Evolutionary conservation across 495 filamentous ascomycete species (phyloP).

Genomic region (Endocarpon pusillum): DNA sequence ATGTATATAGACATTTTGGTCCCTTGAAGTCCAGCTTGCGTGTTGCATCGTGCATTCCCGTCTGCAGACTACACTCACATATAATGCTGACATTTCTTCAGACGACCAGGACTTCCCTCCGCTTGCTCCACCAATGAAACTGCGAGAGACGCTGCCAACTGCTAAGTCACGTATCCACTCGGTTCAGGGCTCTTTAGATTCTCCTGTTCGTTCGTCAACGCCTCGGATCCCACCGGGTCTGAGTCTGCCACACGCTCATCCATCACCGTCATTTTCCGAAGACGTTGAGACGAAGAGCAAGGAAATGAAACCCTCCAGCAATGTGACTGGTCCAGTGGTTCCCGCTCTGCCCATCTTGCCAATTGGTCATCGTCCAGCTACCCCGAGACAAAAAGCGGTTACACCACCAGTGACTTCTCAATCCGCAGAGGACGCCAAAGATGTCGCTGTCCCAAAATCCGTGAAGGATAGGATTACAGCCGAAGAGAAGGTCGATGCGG

Average conservation of each 20-base stretch:
- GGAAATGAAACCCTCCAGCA: neutral
- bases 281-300: conserved; percentile 11
- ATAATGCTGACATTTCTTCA: conserved; percentile 17
- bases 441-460: too few relatives aligned
- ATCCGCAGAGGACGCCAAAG: too few relatives aligned
- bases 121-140: conserved; percentile 20
- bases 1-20: conserved; percentile 23
- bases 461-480: too few relatives aligned
- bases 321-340: conserved; percentile 17
- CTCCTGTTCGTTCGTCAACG: conserved; percentile 27
- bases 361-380: conserved; percentile 15
- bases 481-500: too few relatives aligned
- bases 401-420: conserved; percentile 6
- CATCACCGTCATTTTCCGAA: conserved; percentile 24
- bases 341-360: conserved; percentile 19
- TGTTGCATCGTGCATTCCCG: neutral
- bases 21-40: conserved; percentile 4
- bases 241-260: conserved; percentile 36
- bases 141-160: conserved; percentile 26
- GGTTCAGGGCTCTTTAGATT: conserved; percentile 12
- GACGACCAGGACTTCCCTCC: conserved; percentile 37
- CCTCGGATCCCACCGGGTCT: conserved; percentile 53
- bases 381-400: conserved; percentile 12
- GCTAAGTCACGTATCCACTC: conserved; percentile 21
- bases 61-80: conserved; percentile 4